Conservation (phyloP, 768 basidiomycete species). For the Chalciporus sphaerocephalus region DNA sequence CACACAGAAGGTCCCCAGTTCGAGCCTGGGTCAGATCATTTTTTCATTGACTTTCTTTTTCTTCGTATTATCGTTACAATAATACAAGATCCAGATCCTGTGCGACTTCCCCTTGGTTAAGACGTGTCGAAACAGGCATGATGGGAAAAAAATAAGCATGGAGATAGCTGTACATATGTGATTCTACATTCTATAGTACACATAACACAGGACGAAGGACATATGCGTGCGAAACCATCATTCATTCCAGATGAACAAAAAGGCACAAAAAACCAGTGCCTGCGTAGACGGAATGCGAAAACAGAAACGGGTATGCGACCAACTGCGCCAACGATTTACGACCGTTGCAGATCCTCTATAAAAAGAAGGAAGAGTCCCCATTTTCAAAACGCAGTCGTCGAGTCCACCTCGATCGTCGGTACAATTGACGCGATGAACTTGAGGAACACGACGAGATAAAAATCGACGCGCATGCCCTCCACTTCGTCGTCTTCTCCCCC, state of each 20-base stretch:
- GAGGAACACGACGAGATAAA: constrained; percentile 96
- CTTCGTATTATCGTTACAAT: not conserved
- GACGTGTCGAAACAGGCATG: too few relatives aligned
- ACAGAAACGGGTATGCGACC: constrained; percentile 14
- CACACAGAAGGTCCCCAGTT: constrained; percentile 73
- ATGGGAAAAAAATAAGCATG: constrained; percentile 13
- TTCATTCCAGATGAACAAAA: constrained; percentile 4
- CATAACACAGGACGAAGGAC: not conserved
- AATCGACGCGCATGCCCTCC: constrained; percentile 95
- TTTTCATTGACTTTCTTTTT: constrained; percentile 5
- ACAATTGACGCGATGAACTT: constrained; percentile 99
- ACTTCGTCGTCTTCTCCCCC: constrained; percentile 50
- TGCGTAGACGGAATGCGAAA: not conserved
- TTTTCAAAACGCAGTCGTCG: constrained; percentile 69
- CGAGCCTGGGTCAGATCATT: constrained; percentile 51
- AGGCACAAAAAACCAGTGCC: not conserved
- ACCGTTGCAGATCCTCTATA: constrained; percentile 1
- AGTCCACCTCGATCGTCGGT: constrained; percentile 97
- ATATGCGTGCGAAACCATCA: not conserved
- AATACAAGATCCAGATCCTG: too few relatives aligned
- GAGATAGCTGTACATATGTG: constrained; percentile 21
- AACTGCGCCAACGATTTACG: not conserved
- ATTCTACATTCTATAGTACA: constrained; percentile 25
- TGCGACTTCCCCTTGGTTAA: too few relatives aligned
- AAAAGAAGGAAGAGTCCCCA: constrained; percentile 1